Base-by-base conservation (phyloP, 306 rosid genomes). In the Cyclanthera cordifolia region DNA sequence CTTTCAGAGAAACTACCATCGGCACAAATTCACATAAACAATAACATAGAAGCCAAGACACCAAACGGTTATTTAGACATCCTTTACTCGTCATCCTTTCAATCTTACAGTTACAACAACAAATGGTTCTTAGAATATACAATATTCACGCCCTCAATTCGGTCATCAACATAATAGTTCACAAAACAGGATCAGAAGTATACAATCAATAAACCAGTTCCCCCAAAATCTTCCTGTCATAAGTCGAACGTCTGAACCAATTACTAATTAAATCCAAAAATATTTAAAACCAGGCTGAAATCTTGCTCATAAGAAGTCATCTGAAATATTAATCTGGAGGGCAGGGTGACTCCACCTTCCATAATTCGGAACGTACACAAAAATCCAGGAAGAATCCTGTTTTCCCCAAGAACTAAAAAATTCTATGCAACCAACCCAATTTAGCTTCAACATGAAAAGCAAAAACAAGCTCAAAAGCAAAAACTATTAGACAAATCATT, bases 211-310 rank as follows among this genome's bases (percentile, higher is more conserved):
- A n/a, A n/a, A n/a, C n/a, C n/a, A n/a, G n/a, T n/a, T n/a, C n/a
- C n/a, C n/a, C n/a, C n/a, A n/a, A n/a, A n/a, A n/a, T n/a, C n/a
- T n/a, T n/a, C n/a, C n/a, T n/a, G n/a, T n/a, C n/a, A n/a, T n/a
- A n/a, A n/a, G n/a, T n/a, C n/a, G n/a, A n/a, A n/a, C n/a, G n/a
- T 58, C 25, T 30, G 47, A 39, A 37, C 47, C 68, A 60, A 59
- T 60, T 1, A 30, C 49, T 12, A 59, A 17, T 4, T 17, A 8
- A n/a, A 61, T 21, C 30, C 16, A 61, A 34, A 39, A 61, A 61
- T 19, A 5, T 17, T 19, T 1, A 20, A 34, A 61, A 11, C 68
- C 16, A 61, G 32, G 19, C 41, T 41, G 32, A 6, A 3, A 63
- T 20, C 25, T 37, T 41, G 21, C 12, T 5, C 16, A 19, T 39